Conservation (phyloP, 2,329 filamentous ascomycete genomes). For the Colletotrichum endophyticum region DNA sequence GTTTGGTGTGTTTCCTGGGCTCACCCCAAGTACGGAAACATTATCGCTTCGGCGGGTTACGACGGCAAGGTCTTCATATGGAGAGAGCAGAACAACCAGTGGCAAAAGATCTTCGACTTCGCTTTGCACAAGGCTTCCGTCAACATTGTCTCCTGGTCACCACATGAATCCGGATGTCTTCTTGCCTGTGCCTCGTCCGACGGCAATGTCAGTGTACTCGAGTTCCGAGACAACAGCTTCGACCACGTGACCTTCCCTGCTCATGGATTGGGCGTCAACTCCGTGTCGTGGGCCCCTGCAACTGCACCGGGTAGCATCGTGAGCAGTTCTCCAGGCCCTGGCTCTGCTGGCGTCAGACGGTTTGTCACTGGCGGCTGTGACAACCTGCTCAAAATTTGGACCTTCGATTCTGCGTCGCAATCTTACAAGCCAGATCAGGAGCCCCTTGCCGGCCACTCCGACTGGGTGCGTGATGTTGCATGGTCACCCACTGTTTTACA, state of each 20-base stretch:
- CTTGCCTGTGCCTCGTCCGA: conserved; percentile 95
- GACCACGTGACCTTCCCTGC: conserved; percentile 88
- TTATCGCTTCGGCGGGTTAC: conserved; percentile 93
- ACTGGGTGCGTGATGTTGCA: conserved; percentile 97
- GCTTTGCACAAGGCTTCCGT: conserved; percentile 93
- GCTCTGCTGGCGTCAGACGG: conserved; percentile 70
- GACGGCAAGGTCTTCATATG: conserved; percentile 99
- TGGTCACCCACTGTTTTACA: conserved; percentile 96
- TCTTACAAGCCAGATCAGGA: conserved; percentile 67
- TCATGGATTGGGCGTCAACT: conserved; percentile 93
- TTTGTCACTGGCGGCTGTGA: conserved; percentile 97
- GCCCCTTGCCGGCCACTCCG: conserved; percentile 79
- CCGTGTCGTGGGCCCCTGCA: conserved; percentile 92
- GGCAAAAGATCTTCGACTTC: conserved; percentile 92
- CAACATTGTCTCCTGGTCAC: conserved; percentile 97
- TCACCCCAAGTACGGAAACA: conserved; percentile 98
- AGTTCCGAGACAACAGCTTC: conserved; percentile 96
- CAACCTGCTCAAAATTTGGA: conserved; percentile 93
- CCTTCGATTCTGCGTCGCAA: conserved; percentile 70
- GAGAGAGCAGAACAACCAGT: conserved; percentile 81
- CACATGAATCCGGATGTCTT: conserved; percentile 92
- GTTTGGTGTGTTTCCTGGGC: conserved; percentile 99
- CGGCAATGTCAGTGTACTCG: conserved; percentile 90
- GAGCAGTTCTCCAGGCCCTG: conserved; percentile 68
- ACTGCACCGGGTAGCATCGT: conserved; percentile 84